Percentiles rank a stretch among this genome's conserved stretches.
Conservation (phyloP, 2,329 filamentous ascomycete species). For the Stachybotrys chartarum region DNA sequence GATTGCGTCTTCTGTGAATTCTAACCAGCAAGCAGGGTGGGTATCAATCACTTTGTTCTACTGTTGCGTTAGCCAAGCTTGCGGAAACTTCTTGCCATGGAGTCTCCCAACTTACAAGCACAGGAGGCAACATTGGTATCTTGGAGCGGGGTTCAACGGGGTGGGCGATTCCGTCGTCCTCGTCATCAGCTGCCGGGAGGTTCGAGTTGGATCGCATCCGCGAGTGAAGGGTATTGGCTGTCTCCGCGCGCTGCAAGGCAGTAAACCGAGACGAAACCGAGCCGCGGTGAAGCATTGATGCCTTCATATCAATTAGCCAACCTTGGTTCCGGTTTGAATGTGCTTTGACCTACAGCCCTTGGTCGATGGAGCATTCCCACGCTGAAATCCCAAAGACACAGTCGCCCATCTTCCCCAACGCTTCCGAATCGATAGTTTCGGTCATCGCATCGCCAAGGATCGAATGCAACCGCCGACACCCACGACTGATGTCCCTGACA, state of each 20-base stretch:
- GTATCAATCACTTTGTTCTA: slow-evolving; percentile 77
- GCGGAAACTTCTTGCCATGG: not conserved
- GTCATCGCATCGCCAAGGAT: slow-evolving; percentile 95
- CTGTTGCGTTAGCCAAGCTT: slow-evolving; percentile 1
- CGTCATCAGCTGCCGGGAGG: slow-evolving; percentile 33
- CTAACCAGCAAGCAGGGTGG: slow-evolving; percentile 82
- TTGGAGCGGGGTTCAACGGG: slow-evolving; percentile 76
- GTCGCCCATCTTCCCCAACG: slow-evolving; percentile 85
- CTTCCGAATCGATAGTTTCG: slow-evolving; percentile 93
- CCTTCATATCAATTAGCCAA: slow-evolving; percentile 6
- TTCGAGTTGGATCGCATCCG: slow-evolving; percentile 67
- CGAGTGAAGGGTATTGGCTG: slow-evolving; percentile 49
- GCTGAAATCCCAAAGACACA: slow-evolving; percentile 95
- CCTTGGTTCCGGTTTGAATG: slow-evolving; percentile 7
- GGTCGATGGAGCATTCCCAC: slow-evolving; percentile 93
- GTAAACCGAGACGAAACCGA: slow-evolving; percentile 45
- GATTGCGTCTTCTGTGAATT: slow-evolving; percentile 90
- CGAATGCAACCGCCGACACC: slow-evolving; percentile 90
- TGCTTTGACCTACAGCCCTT: slow-evolving; percentile 57
- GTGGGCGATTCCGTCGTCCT: slow-evolving; percentile 61
- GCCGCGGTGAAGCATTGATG: slow-evolving; percentile 33
- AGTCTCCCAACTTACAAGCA: slow-evolving; percentile 56
- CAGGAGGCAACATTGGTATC: slow-evolving; percentile 82
- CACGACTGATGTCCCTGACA: slow-evolving; percentile 95
- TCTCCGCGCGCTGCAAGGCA: slow-evolving; percentile 50